Conservation (phyloP, 495 filamentous ascomycete genomes). For the Hypoxylon subgilvum region DNA sequence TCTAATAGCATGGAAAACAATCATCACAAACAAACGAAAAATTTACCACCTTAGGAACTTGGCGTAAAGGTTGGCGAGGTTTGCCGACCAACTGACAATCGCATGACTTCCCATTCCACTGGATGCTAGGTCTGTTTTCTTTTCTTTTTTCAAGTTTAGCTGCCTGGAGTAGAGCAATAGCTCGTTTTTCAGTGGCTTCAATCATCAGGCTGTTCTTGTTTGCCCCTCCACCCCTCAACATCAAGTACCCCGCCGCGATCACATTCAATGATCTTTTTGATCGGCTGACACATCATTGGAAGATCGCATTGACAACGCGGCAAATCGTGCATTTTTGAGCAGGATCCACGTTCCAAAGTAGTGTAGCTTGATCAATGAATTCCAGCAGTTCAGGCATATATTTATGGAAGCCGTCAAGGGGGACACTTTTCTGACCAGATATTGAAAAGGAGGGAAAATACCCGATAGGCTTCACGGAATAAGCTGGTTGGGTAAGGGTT, state of each 20-base stretch:
- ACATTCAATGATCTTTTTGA: conserved; percentile 16
- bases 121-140: no score
- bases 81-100: no score
- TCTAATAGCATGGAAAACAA: no score
- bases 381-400: no score
- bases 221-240: conserved; percentile 22
- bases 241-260: conserved; percentile 11
- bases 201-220: conserved; percentile 7
- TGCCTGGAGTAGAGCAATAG: conserved; percentile 17
- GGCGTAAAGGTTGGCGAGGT: no score
- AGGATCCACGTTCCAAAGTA: conserved; percentile 18
- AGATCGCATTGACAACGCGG: conserved; percentile 21
- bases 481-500: neutral
- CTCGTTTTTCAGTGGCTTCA: neutral
- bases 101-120: no score
- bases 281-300: conserved; percentile 11
- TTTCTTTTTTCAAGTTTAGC: conserved; percentile 26
- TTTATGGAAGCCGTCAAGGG: no score
- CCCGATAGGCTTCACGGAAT: conserved; percentile 15
- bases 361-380: neutral
- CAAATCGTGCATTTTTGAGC: conserved; percentile 22
- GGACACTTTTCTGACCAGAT: no score
- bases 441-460: neutral
- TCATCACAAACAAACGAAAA: no score
- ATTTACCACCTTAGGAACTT: no score